These are phyloP conservation scores for Aspergillus niger DNA, from an alignment of 2,329 filamentous ascomycete species.

Conservation along the genomic window DNA sequence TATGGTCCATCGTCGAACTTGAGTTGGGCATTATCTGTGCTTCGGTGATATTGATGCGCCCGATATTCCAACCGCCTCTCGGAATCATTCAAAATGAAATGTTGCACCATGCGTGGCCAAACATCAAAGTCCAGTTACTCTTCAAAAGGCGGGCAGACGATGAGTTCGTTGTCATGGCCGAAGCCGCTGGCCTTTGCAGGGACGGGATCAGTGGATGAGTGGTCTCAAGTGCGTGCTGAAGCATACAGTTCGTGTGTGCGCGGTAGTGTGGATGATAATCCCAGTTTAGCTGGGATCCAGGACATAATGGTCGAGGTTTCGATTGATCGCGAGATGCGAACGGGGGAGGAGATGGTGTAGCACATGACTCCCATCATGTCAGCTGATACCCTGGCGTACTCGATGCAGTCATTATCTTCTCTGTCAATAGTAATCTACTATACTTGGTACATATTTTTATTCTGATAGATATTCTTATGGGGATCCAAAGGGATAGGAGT, in stretches of 20 bases:
- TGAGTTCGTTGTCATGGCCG: neutral
- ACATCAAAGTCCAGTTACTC: neutral
- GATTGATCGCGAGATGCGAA: constrained; percentile 7
- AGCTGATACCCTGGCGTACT: no score
- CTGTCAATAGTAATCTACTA: no score
- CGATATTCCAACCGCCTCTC: neutral
- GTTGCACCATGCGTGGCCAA: neutral
- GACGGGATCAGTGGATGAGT: neutral
- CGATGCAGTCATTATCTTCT: no score
- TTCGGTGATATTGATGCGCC: constrained; percentile 7
- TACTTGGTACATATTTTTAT: no score
- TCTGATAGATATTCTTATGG: no score
- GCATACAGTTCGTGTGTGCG: neutral
- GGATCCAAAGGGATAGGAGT: no score
- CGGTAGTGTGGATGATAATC: no score
- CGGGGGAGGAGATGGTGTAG: no score
- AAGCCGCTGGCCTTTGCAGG: neutral
- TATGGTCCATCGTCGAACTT: constrained; percentile 9
- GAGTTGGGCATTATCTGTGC: constrained; percentile 7
- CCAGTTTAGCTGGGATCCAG: neutral
- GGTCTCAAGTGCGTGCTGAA: neutral
- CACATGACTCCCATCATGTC: no score
- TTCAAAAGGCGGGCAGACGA: neutral
- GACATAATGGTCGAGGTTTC: constrained; percentile 10
- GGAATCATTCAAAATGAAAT: neutral